A percentile compares a stretch with the other conserved stretches of the same genome.
phyloP scores from a whole-genome alignment of 2,329 filamentous ascomycete genomes.

The Diaporthe capsici region DNA sequence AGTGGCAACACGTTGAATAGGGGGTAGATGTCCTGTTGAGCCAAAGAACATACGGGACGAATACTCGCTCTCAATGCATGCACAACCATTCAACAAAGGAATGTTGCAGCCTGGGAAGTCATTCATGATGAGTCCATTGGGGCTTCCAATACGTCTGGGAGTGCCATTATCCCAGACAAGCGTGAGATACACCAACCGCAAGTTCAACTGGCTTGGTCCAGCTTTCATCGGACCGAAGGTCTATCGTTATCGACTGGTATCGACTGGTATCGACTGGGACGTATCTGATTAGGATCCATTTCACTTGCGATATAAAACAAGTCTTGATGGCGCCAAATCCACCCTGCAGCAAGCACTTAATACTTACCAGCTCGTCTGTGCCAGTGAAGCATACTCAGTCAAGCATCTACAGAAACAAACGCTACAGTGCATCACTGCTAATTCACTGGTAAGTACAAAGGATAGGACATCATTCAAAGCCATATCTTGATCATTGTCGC shows the following conservation, averaged over 20 bases:
- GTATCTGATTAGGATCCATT: neutral
- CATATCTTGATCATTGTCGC: neutral
- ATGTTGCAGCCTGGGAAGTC: neutral
- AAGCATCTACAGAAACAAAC: neutral
- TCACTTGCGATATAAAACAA: conserved; percentile 3
- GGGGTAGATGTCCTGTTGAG: conserved; percentile 60
- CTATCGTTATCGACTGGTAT: neutral
- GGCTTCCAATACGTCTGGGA: neutral
- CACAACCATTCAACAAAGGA: conserved; percentile 11
- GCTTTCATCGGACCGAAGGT: neutral
- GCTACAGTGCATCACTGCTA: neutral
- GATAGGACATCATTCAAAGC: neutral
- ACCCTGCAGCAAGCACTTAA: neutral
- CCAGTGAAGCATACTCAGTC: neutral
- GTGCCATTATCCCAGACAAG: neutral
- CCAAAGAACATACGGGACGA: neutral
- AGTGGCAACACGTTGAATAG: conserved; percentile 87
- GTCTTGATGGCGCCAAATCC: neutral
- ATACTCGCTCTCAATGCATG: neutral
- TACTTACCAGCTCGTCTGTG: neutral
- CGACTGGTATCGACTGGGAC: neutral
- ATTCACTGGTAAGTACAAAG: neutral
- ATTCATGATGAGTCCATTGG: neutral
- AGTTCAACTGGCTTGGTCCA: neutral
- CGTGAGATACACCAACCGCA: neutral